Conservation (phyloP, 345 rosid genomes). For the Arabidopsis arenosa region DNA sequence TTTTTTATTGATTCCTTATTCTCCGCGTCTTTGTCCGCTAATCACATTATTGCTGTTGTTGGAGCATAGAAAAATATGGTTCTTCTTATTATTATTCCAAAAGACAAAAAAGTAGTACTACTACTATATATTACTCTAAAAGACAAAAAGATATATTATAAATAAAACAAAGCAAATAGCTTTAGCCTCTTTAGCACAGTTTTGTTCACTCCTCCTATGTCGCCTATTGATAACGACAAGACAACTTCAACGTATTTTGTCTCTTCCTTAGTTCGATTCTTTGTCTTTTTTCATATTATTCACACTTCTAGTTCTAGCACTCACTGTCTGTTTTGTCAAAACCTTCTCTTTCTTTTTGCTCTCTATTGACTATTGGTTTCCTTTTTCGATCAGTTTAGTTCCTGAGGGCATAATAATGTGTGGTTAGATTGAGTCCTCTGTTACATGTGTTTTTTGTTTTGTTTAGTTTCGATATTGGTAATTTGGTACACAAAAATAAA, state of each 20-base stretch:
- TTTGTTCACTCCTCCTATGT: slow-evolving; percentile 37
- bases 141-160: neutral
- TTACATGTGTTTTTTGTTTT: neutral
- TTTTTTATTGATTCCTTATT: slow-evolving; percentile 46
- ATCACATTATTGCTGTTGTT: slow-evolving; percentile 45
- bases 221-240: slow-evolving; percentile 46
- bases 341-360: neutral
- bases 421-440: slow-evolving; percentile 2
- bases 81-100: slow-evolving; percentile 16
- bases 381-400: neutral
- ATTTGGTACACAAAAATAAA: neutral
- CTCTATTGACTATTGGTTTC: neutral
- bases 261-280: slow-evolving; percentile 32
- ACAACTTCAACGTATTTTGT: slow-evolving; percentile 36
- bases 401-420: too few relatives aligned
- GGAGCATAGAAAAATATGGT: neutral
- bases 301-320: slow-evolving; percentile 32
- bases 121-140: neutral
- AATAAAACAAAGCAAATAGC: slow-evolving; percentile 24
- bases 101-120: slow-evolving; percentile 26
- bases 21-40: slow-evolving; percentile 67
- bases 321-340: slow-evolving; percentile 13
- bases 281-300: slow-evolving; percentile 37
- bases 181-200: slow-evolving; percentile 31
- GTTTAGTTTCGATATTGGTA: neutral